Percentiles rank a stretch among this genome's conserved stretches.
Evolutionary conservation across 164 flowering plant genomes (phyloP).

Genomic region (Nymphaea colorata): DNA sequence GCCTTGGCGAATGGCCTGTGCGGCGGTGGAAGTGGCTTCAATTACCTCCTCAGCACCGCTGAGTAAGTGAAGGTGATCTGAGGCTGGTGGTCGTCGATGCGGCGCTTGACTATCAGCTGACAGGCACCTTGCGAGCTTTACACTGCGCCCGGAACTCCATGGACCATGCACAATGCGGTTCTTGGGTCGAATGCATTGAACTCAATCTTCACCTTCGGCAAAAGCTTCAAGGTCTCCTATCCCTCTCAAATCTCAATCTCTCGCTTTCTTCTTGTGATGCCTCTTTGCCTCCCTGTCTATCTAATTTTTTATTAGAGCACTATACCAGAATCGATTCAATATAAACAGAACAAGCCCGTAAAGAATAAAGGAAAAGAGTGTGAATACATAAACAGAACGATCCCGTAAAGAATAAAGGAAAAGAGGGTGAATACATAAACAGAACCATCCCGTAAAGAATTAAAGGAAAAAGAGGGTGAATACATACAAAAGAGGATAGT

Average conservation of each 20-base stretch:
- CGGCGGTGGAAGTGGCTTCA: constrained; percentile 54
- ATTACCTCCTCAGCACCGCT: constrained; percentile 55
- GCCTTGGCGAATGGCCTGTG: constrained; percentile 40
- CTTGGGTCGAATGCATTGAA: constrained; percentile 68
- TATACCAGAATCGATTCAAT: no score
- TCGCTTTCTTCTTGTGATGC: background rate
- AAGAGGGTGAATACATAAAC: no score
- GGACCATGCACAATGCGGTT: constrained; percentile 36
- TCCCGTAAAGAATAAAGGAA: no score
- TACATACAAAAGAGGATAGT: no score
- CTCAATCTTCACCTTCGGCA: constrained; percentile 64
- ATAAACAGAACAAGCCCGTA: no score
- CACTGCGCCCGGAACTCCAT: constrained; percentile 79
- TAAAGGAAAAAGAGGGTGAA: no score
- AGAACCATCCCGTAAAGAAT: no score
- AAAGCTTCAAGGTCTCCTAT: constrained; percentile 66
- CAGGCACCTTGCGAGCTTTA: constrained; percentile 69
- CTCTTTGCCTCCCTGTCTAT: background rate
- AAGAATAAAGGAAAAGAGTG: no score
- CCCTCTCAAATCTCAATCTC: constrained; percentile 26
- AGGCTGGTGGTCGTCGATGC: constrained; percentile 59
- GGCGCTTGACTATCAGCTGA: constrained; percentile 50
- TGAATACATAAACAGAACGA: no score
- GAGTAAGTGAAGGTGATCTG: constrained; percentile 65
- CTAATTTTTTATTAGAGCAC: no score